Evolutionary conservation across 75 land plant species (phyloP).

Genomic region (Sequoia sempervirens): DNA sequence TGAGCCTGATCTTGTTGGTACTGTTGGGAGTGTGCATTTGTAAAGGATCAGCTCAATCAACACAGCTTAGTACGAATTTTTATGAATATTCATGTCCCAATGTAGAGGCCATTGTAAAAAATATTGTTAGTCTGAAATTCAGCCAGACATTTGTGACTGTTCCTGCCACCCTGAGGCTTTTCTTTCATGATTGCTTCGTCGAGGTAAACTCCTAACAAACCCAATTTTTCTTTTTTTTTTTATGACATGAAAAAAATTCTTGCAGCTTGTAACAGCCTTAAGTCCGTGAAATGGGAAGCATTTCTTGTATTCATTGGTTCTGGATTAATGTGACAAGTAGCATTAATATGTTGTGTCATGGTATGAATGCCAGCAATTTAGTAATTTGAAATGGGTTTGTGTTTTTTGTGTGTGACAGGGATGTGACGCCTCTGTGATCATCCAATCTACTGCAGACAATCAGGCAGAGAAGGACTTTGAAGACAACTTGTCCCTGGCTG

Average conservation of each 20-base stretch:
- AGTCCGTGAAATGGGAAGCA: background rate
- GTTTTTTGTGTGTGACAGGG: constrained; percentile 38
- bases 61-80: constrained; percentile 8
- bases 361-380: background rate
- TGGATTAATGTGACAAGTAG: no score
- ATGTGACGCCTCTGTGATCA: constrained; percentile 66
- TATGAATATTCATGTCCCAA: constrained; percentile 7
- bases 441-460: constrained; percentile 42
- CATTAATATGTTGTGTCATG: background rate
- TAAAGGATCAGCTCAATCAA: constrained; percentile 11
- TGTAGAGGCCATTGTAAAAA: constrained; percentile 12
- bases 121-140: background rate
- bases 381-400: background rate
- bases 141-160: constrained; percentile 17
- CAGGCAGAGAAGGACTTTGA: constrained; percentile 64
- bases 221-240: no score
- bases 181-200: constrained; percentile 63
- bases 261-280: background rate
- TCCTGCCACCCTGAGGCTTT: constrained; percentile 39
- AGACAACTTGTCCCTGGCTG: constrained; percentile 65
- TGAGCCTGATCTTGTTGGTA: background rate
- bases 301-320: background rate
- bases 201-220: constrained; percentile 11
- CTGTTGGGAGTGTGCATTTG: background rate
- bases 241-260: background rate